These are phyloP conservation scores for Fusarium newnesense DNA, from an alignment of 2,329 filamentous ascomycete genomes.

Conservation along the genomic window DNA sequence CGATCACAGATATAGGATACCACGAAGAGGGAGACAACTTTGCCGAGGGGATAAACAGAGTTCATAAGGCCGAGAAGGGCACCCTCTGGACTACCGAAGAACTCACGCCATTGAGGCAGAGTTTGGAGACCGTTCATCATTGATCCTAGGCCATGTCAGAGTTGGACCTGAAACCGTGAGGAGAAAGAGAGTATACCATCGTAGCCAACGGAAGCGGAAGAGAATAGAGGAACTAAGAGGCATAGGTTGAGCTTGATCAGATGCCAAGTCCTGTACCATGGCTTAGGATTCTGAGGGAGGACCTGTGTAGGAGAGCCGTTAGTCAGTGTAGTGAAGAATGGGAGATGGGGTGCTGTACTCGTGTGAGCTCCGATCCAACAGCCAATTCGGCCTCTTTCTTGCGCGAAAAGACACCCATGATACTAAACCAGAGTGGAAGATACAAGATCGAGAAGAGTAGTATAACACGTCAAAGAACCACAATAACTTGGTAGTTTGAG, in stretches of 20 bases:
- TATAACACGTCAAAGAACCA: rapidly evolving
- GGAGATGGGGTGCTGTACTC: background rate
- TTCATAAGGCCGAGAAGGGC: slow-evolving; percentile 51
- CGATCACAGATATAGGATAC: slow-evolving; percentile 51
- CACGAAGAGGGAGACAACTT: slow-evolving; percentile 50
- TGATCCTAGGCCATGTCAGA: slow-evolving; percentile 39
- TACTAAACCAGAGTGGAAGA: background rate
- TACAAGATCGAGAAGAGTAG: rapidly evolving
- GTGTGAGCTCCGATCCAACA: slow-evolving; percentile 3
- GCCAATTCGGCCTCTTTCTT: slow-evolving; percentile 4
- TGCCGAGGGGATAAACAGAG: slow-evolving; percentile 51
- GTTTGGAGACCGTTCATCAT: slow-evolving; percentile 59
- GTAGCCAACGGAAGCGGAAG: background rate
- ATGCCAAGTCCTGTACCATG: slow-evolving; percentile 1
- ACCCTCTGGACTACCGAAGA: slow-evolving; percentile 51
- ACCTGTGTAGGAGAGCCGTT: rapidly evolving
- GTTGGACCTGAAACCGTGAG: rapidly evolving
- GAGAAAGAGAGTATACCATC: background rate
- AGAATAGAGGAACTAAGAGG: background rate
- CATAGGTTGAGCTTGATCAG: background rate
- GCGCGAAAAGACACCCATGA: background rate
- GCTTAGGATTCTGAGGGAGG: background rate
- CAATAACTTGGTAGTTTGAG: background rate
- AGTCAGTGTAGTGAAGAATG: background rate
- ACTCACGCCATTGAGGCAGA: slow-evolving; percentile 52